These are phyloP conservation scores for Ophiostoma fasciatum DNA, from an alignment of 2,329 filamentous ascomycete species.

Conservation along the genomic window DNA sequence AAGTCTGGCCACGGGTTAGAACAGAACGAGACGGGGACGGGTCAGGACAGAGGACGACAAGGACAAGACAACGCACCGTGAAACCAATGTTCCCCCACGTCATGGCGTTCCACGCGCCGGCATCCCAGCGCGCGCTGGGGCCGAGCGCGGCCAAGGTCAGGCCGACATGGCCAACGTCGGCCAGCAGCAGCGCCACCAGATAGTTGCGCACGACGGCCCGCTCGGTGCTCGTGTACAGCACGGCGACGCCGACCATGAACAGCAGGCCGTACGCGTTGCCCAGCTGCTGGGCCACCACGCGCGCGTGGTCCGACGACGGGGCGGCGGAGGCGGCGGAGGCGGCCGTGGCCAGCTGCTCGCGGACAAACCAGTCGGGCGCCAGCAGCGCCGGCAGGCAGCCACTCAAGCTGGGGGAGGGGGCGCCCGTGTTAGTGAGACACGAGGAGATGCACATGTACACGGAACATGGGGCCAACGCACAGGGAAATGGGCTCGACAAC, in stretches of 20 bases:
- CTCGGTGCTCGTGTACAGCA: conserved; percentile 51
- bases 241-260: conserved; percentile 46
- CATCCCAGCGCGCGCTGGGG: conserved; percentile 33
- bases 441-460: background rate
- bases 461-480: conserved; percentile 25
- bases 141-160: conserved; percentile 46
- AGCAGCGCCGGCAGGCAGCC: conserved; percentile 43
- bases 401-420: conserved; percentile 30
- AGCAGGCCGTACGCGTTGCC: conserved; percentile 56
- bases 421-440: background rate
- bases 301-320: conserved; percentile 23
- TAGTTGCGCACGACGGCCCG: conserved; percentile 52
- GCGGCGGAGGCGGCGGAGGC: conserved; percentile 20
- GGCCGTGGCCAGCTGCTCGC: conserved; percentile 40
- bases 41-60: background rate
- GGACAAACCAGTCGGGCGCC: conserved; percentile 46
- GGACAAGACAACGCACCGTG: conserved; percentile 33
- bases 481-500: conserved; percentile 54
- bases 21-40: no score
- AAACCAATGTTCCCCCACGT: conserved; percentile 59
- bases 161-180: conserved; percentile 53
- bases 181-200: conserved; percentile 47
- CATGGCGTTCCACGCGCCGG: conserved; percentile 50
- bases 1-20: conserved; percentile 24
- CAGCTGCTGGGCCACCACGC: conserved; percentile 50